A percentile compares a stretch with the other conserved stretches of the same genome.
phyloP scores from a whole-genome alignment of 179 eudicot species.

The Carnegiea gigantea region DNA sequence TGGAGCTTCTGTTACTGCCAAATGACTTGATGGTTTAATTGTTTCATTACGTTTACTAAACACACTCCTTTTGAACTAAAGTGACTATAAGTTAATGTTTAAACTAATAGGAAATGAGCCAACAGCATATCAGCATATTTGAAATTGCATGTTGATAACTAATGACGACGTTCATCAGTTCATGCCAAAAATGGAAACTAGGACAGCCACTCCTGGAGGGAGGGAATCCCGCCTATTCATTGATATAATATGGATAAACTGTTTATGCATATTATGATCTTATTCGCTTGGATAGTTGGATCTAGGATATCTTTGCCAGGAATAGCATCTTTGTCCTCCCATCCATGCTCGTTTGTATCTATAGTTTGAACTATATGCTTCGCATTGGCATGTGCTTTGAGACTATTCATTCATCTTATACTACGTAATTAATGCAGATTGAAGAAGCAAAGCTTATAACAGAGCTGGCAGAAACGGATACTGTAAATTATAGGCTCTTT shows the following conservation, averaged over 20 bases:
- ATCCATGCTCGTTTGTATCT: not conserved
- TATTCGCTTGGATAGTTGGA: not conserved
- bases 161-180: not conserved
- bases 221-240: not conserved
- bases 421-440: conserved; percentile 47
- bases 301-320: not conserved
- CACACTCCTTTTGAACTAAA: not conserved
- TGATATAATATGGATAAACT: not conserved
- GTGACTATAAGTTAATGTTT: not conserved
- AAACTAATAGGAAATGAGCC: not conserved
- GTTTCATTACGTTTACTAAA: not conserved
- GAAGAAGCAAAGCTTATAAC: conserved; percentile 87
- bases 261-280: not conserved
- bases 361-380: not conserved
- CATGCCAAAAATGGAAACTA: not conserved
- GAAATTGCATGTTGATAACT: not conserved
- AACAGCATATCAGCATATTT: not conserved
- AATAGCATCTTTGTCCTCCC: not conserved
- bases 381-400: not conserved
- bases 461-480: conserved; percentile 69
- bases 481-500: conserved; percentile 63
- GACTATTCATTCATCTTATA: conserved; percentile 9
- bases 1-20: not conserved
- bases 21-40: not conserved
- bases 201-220: not conserved